Conservation (phyloP, 129 eudicot genomes). For the Flaveria sonorensis region DNA sequence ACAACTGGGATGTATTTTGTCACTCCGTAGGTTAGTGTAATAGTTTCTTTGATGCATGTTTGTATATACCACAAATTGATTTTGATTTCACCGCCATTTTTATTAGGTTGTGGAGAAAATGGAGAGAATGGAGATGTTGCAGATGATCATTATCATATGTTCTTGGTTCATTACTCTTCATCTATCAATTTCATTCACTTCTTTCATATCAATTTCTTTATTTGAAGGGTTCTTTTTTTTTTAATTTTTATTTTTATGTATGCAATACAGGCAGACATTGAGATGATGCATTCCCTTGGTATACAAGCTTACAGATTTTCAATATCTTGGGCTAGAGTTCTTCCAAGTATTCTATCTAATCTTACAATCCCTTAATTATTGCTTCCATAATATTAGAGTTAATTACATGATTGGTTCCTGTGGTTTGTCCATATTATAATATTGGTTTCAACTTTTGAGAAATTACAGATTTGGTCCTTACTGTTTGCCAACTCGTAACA, state of each 20-base stretch:
- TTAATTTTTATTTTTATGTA: neutral
- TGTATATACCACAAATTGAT: neutral
- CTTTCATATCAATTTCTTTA: neutral
- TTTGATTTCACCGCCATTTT: neutral
- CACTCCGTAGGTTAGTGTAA: constrained; percentile 22
- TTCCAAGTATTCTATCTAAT: constrained; percentile 41
- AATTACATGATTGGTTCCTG: no score
- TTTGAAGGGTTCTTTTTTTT: no score
- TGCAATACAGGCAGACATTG: constrained; percentile 64
- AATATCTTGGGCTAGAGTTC: constrained; percentile 80
- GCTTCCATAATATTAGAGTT: no score
- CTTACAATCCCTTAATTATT: neutral
- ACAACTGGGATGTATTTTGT: constrained; percentile 73
- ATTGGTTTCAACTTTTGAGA: no score
- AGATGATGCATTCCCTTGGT: constrained; percentile 62
- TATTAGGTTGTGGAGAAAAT: constrained; percentile 21
- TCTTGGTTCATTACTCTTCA: constrained; percentile 43
- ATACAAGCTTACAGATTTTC: constrained; percentile 70
- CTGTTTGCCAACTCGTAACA: no score
- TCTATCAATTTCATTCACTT: neutral
- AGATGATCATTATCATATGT: constrained; percentile 80
- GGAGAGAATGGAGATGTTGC: constrained; percentile 52
- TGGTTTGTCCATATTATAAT: no score
- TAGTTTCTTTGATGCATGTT: constrained; percentile 17
- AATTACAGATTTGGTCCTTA: no score